Conservation (phyloP, 257 asterid genomes). For the Cinchona pubescens region DNA sequence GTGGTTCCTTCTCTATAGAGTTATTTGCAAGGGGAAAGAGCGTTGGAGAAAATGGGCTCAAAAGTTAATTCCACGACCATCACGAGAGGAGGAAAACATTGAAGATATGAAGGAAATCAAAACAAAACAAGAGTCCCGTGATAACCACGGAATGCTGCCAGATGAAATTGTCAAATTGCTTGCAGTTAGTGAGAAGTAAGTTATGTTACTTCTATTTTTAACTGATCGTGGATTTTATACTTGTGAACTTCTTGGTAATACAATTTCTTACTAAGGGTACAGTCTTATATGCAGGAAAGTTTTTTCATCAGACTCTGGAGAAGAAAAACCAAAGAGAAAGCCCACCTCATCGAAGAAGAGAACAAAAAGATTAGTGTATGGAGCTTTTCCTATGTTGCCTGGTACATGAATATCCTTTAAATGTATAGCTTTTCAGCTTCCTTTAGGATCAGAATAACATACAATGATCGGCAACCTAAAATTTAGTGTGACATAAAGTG, state of each 20-base stretch:
- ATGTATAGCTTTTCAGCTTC: conserved; percentile 1
- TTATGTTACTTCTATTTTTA: background rate
- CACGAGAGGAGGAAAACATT: conserved; percentile 35
- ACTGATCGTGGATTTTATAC: conserved; percentile 1
- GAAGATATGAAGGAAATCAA: conserved; percentile 40
- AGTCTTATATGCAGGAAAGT: conserved; percentile 55
- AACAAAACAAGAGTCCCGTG: conserved; percentile 29
- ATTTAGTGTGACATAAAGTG: too few relatives aligned
- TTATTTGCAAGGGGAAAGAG: too few relatives aligned
- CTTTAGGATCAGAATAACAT: background rate
- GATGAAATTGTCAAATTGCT: conserved; percentile 71
- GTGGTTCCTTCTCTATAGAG: background rate
- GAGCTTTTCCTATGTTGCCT: conserved; percentile 1
- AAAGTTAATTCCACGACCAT: conserved; percentile 54
- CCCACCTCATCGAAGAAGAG: conserved; percentile 53
- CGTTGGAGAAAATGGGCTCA: conserved; percentile 75
- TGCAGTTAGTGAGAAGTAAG: conserved; percentile 78
- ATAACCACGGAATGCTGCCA: conserved; percentile 68
- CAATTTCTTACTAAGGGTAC: conserved; percentile 11
- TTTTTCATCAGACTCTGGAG: conserved; percentile 79
- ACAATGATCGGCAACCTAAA: background rate
- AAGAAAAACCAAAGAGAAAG: conserved; percentile 60
- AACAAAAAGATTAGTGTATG: conserved; percentile 57
- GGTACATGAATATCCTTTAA: background rate
- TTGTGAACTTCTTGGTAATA: conserved; percentile 4